A percentile compares a stretch with the other conserved stretches of the same genome.
Conservation (phyloP, 176 grass and related monocot species). For the Lolium perenne region DNA sequence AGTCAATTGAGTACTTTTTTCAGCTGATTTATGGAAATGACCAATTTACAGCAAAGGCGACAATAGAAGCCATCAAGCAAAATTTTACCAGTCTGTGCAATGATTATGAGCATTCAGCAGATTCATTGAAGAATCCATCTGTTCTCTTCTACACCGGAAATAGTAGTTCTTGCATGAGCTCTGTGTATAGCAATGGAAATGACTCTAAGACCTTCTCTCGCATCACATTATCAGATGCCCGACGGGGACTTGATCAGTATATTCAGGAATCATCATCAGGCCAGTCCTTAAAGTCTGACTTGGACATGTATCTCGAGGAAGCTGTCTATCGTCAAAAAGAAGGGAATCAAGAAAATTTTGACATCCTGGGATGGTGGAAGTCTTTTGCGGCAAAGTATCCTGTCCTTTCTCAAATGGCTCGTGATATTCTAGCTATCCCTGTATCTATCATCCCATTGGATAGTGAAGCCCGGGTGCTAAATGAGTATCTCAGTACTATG, state of each 20-base stretch:
- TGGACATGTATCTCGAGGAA: slow-evolving; percentile 98
- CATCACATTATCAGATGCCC: slow-evolving; percentile 94
- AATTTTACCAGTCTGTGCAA: slow-evolving; percentile 87
- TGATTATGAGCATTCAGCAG: slow-evolving; percentile 78
- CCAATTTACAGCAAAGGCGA: slow-evolving; percentile 73
- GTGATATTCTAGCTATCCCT: slow-evolving; percentile 87
- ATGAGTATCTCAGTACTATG: slow-evolving; percentile 91
- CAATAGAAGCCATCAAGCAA: slow-evolving; percentile 72
- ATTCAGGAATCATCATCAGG: slow-evolving; percentile 94
- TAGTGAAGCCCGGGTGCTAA: slow-evolving; percentile 75
- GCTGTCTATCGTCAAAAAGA: slow-evolving; percentile 85
- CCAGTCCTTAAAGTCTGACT: slow-evolving; percentile 86
- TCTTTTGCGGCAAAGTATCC: slow-evolving; percentile 97
- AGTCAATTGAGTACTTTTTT: slow-evolving; percentile 97
- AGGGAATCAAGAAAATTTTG: slow-evolving; percentile 80
- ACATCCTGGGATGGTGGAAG: slow-evolving; percentile 97
- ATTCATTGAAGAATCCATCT: slow-evolving; percentile 77
- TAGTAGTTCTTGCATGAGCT: slow-evolving; percentile 58
- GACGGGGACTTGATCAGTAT: slow-evolving; percentile 95
- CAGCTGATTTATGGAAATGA: slow-evolving; percentile 77
- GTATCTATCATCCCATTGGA: slow-evolving; percentile 82
- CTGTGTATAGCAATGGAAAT: slow-evolving; percentile 63
- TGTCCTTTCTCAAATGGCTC: slow-evolving; percentile 89
- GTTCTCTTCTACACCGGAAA: slow-evolving; percentile 76
- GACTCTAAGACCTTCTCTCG: slow-evolving; percentile 85